Evolutionary conservation across 371 early-diverging fungal species (phyloP), one percentile per base, ranked within the genome.

Genomic region (Mortierella sp.): DNA sequence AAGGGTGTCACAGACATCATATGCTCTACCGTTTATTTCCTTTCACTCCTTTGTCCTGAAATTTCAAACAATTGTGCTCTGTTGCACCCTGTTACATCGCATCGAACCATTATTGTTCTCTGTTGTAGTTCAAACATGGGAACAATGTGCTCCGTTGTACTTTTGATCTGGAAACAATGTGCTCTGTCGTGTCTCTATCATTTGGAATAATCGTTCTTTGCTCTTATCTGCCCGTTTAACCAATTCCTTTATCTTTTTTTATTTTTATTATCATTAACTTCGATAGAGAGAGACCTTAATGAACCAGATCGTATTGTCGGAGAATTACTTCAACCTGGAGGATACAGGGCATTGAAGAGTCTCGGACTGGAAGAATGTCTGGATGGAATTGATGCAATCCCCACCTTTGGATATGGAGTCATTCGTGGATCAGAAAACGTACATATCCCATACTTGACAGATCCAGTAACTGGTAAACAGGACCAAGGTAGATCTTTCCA

Each of bases 301-400:
- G 94, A 97, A 79, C 98, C 98, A 1, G 97, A 97, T 85, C 91
- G 98, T 39, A 97, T 98, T 71, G 98, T 97, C 26, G 98, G 98
- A 45, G 98, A 98, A 83, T 85, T 97, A 59, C 86, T 98, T 87
- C 98, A 97, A 81, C 98, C 98, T 3, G 96, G 97, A 39, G 98
- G 98, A 64, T 89, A 93, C 64, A 85, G 91, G 68, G 96, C 96
- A 26, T 86, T 98, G 62, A 86, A 89, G 65, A 70, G 86, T 61
- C 86, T 97, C 9, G 97, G 96, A 3, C 85, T 98, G 40, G 88
- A 87, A 92, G 94, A 94, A 37, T 93, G 93, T 79, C 62, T 96
- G 65, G 90, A 95, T 59, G 93, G 88, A 28, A 97, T 98, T 64
- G 96, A 95, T 84, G 95, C 94, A 45, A 94, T 98, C 65, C 89